These are phyloP conservation scores for Phanerodontia chrysosporium DNA, from an alignment of 768 basidiomycete genomes.

Conservation along the genomic window DNA sequence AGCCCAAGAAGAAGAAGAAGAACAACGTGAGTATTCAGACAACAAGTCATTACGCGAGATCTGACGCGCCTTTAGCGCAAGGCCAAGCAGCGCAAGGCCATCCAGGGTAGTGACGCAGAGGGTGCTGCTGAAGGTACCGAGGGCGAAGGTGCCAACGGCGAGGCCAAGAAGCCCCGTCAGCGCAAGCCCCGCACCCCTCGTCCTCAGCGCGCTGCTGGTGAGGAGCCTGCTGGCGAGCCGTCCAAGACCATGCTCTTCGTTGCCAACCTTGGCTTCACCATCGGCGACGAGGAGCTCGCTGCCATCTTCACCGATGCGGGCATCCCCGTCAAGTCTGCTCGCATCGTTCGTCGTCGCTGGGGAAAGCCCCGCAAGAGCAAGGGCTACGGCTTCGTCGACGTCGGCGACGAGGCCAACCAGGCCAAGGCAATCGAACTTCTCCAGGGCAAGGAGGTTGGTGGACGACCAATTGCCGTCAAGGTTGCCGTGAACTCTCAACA, in stretches of 20 bases:
- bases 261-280: slow-evolving; percentile 94
- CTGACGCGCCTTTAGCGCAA: slow-evolving; percentile 39
- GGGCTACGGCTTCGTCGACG: slow-evolving; percentile 98
- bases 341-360: slow-evolving; percentile 83
- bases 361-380: slow-evolving; percentile 86
- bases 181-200: slow-evolving; percentile 60
- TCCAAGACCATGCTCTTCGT: slow-evolving; percentile 91
- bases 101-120: slow-evolving; percentile 28
- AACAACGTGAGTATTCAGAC: slow-evolving; percentile 39
- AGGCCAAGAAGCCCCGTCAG: slow-evolving; percentile 41
- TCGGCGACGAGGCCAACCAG: slow-evolving; percentile 85
- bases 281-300: slow-evolving; percentile 79
- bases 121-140: slow-evolving; percentile 26
- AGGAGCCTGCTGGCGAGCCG: slow-evolving; percentile 83
- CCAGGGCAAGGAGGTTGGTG: slow-evolving; percentile 84
- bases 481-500: slow-evolving; percentile 84
- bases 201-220: slow-evolving; percentile 64
- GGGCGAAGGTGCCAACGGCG: slow-evolving; percentile 28
- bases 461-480: slow-evolving; percentile 87
- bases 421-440: slow-evolving; percentile 84
- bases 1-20: slow-evolving; percentile 82
- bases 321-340: slow-evolving; percentile 78
- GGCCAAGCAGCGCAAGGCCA: slow-evolving; percentile 41
- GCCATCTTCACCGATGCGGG: slow-evolving; percentile 84
- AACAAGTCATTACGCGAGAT: slow-evolving; percentile 18